A percentile compares a stretch with the other conserved stretches of the same genome.
Conservation (phyloP, 768 basidiomycete species). For the Suillus discolor region DNA sequence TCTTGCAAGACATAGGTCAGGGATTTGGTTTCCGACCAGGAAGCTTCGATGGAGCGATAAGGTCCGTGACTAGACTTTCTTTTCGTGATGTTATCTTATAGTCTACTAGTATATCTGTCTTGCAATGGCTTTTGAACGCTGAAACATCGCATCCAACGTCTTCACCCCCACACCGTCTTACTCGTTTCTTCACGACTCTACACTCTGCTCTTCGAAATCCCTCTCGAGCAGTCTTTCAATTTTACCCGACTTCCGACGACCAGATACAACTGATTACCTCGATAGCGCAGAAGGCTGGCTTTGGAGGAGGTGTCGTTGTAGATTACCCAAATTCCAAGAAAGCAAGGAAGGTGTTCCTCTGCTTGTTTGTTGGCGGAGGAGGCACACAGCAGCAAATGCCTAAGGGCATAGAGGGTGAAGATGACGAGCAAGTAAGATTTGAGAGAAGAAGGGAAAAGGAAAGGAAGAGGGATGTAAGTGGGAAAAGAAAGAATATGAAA, state of each 20-base stretch:
- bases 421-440: conserved; percentile 62
- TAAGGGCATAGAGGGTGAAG: conserved; percentile 73
- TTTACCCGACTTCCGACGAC: conserved; percentile 97
- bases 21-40: conserved; percentile 97
- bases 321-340: conserved; percentile 98
- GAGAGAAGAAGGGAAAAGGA: conserved; percentile 79
- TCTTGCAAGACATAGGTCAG: conserved; percentile 97
- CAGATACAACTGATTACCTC: conserved; percentile 95
- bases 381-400: conserved; percentile 72
- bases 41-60: conserved; percentile 97
- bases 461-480: conserved; percentile 53
- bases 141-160: conserved; percentile 90
- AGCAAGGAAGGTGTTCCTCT: conserved; percentile 92
- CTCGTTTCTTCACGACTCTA: conserved; percentile 90
- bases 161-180: conserved; percentile 83
- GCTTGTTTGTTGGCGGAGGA: conserved; percentile 86
- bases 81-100: background rate
- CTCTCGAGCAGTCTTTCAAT: conserved; percentile 86
- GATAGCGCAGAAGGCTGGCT: conserved; percentile 91
- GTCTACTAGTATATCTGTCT: conserved; percentile 82
- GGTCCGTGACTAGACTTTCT: conserved; percentile 46
- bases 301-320: conserved; percentile 94
- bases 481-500: conserved; percentile 73
- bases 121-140: conserved; percentile 98
- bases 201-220: conserved; percentile 86